These are phyloP conservation scores for Rheum nobile DNA, from an alignment of 148 eudicot genomes.

Conservation along the genomic window DNA sequence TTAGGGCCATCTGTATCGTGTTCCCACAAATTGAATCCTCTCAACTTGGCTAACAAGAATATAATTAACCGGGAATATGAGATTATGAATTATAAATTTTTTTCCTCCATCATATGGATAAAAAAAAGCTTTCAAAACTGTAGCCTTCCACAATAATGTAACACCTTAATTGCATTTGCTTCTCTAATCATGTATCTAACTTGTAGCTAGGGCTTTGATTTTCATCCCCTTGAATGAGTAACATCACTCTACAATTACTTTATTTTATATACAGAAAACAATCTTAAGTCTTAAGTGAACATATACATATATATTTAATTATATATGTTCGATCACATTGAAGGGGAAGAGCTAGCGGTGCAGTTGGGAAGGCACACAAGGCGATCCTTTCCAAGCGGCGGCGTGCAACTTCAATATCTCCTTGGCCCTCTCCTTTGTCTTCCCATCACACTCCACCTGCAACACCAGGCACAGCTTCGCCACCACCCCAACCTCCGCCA, in stretches of 20 bases:
- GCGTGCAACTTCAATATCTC: slow-evolving; percentile 56
- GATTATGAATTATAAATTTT: too few relatives aligned
- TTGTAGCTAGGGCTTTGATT: not conserved
- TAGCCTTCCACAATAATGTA: too few relatives aligned
- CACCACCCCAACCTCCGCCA: slow-evolving; percentile 67
- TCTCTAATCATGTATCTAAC: not conserved
- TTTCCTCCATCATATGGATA: too few relatives aligned
- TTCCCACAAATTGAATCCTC: too few relatives aligned
- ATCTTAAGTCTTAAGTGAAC: not conserved
- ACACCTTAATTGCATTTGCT: too few relatives aligned
- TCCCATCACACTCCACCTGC: slow-evolving; percentile 61
- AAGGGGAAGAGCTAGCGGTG: too few relatives aligned
- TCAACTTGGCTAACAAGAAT: too few relatives aligned
- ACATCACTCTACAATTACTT: not conserved
- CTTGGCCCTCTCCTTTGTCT: slow-evolving; percentile 47
- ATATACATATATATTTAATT: not conserved
- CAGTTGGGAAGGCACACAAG: slow-evolving; percentile 30
- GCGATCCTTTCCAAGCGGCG: slow-evolving; percentile 44
- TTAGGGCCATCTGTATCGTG: too few relatives aligned
- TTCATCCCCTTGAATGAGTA: not conserved
- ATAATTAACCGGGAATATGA: too few relatives aligned
- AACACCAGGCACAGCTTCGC: slow-evolving; percentile 56
- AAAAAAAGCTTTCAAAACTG: too few relatives aligned
- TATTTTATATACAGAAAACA: not conserved
- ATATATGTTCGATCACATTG: too few relatives aligned